Percentiles rank a stretch among this genome's conserved stretches.
Conservation (phyloP, 345 rosid species). For the Barbarea vulgaris region DNA sequence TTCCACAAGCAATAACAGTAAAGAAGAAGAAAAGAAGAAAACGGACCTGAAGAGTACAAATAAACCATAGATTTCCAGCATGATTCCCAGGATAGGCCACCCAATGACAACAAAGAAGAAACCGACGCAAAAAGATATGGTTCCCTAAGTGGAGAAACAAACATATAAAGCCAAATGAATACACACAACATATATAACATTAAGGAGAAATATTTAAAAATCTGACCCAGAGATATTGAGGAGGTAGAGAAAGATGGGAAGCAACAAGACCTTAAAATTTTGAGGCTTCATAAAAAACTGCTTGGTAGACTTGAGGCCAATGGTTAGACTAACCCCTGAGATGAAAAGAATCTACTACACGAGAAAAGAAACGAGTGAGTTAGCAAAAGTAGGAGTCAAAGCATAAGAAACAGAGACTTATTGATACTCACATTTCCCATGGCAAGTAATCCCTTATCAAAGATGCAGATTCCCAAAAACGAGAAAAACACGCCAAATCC, state of each 20-base stretch:
- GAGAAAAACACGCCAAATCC: conserved; percentile 94
- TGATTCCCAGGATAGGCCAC: conserved; percentile 97
- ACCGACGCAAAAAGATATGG: conserved; percentile 88
- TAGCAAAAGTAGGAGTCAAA: background rate
- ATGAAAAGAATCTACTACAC: conserved; percentile 89
- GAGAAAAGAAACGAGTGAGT: background rate
- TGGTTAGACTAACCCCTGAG: conserved; percentile 92
- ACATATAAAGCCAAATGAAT: conserved; percentile 9
- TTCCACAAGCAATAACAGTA: conserved; percentile 2
- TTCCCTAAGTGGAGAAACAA: conserved; percentile 59
- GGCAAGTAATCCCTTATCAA: conserved; percentile 95
- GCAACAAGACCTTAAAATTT: conserved; percentile 73
- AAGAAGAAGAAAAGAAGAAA: conserved; percentile 7
- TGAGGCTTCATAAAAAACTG: conserved; percentile 95
- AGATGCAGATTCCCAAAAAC: conserved; percentile 88
- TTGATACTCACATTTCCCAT: conserved; percentile 89
- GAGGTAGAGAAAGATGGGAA: conserved; percentile 5
- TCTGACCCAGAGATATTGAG: conserved; percentile 16
- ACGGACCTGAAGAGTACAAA: conserved; percentile 87
- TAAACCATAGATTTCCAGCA: conserved; percentile 86
- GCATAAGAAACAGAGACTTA: background rate
- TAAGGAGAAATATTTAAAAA: background rate
- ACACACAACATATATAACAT: background rate
- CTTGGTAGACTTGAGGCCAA: conserved; percentile 92
- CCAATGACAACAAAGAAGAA: conserved; percentile 91